These are phyloP conservation scores for Hymenoscyphus occultus DNA, from an alignment of 2,329 filamentous ascomycete genomes.

Conservation along the genomic window DNA sequence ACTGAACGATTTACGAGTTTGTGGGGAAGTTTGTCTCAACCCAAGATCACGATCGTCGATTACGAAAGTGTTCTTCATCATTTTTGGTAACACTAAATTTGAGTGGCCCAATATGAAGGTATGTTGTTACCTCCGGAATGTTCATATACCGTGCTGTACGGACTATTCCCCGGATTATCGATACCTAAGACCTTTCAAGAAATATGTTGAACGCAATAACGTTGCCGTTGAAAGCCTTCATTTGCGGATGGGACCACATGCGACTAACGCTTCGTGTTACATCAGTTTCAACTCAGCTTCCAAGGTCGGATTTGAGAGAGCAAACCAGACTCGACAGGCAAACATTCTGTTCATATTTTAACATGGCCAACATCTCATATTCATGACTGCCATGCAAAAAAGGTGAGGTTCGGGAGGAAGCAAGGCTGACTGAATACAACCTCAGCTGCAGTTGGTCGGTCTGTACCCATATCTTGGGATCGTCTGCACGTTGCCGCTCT, in stretches of 20 bases:
- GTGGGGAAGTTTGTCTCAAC: neutral
- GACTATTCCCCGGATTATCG: neutral
- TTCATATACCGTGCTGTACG: neutral
- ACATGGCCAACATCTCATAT: neutral
- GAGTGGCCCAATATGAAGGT: neutral
- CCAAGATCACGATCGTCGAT: neutral
- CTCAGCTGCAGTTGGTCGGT: neutral
- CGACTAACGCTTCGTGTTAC: neutral
- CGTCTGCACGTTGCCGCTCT: constrained; percentile 5
- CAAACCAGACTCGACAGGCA: neutral
- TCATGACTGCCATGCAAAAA: neutral
- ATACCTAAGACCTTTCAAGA: neutral
- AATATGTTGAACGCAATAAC: neutral
- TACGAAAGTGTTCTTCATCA: neutral
- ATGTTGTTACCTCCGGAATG: neutral
- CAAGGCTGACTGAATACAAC: constrained; percentile 1
- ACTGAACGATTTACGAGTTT: neutral
- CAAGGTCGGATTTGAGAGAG: neutral
- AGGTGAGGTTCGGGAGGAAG: neutral
- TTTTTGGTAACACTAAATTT: constrained; percentile 1
- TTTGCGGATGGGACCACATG: neutral
- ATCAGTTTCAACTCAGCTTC: neutral
- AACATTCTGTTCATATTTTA: neutral
- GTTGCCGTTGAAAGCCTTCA: neutral
- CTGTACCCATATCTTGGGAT: constrained; percentile 2